Evolutionary conservation across 208 protist species (phyloP).

Genomic region (Paratrypanosoma confusum): DNA sequence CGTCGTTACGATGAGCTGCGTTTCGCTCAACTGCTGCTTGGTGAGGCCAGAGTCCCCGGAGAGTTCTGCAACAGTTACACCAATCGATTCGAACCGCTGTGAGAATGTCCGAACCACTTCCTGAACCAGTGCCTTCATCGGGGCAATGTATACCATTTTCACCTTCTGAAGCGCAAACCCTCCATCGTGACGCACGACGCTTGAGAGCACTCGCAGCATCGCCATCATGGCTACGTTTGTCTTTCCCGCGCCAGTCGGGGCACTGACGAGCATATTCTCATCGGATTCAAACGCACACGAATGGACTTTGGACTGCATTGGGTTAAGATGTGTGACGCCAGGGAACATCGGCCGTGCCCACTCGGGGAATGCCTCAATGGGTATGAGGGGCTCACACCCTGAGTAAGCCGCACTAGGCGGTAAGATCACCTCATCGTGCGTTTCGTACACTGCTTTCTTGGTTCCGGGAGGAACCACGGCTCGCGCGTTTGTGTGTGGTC

Average conservation of each 20-base stretch:
- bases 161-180: constrained; percentile 45
- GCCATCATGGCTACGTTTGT: constrained; percentile 99
- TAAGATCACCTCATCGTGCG: constrained; percentile 74
- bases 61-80: constrained; percentile 94
- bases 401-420: constrained; percentile 35
- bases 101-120: constrained; percentile 98
- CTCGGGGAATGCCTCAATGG: constrained; percentile 33
- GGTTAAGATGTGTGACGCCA: constrained; percentile 86
- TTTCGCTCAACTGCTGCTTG: constrained; percentile 93
- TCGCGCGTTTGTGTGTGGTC: constrained; percentile 54
- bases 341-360: constrained; percentile 60
- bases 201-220: constrained; percentile 90
- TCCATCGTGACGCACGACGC: constrained; percentile 11
- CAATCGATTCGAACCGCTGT: constrained; percentile 85
- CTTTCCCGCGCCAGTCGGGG: constrained; percentile 99
- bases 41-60: constrained; percentile 96
- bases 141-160: constrained; percentile 99
- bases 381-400: constrained; percentile 9
- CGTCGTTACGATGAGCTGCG: constrained; percentile 98
- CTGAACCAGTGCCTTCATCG: constrained; percentile 99
- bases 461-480: constrained; percentile 64
- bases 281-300: constrained; percentile 83
- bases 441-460: constrained; percentile 58
- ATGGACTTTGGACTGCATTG: constrained; percentile 95
- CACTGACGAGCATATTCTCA: constrained; percentile 98